Base-by-base conservation (phyloP, 345 rosid species). In the Excoecaria cochinchinensis region DNA sequence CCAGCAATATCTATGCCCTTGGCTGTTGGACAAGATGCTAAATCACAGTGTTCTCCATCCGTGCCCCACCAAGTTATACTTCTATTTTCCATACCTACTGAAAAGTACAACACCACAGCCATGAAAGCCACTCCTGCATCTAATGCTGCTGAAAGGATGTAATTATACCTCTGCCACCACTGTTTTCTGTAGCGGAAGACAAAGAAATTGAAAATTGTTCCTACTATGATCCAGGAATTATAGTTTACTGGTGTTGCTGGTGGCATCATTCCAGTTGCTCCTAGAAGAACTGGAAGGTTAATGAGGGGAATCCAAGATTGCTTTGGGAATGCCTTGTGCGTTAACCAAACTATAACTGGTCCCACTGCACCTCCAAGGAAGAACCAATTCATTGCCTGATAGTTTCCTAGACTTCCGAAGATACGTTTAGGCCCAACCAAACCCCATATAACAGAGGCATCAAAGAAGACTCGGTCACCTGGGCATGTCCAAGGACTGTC, bases 401-500 rank as follows among this genome's bases (percentile, higher is more conserved):
- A 94, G 84, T 89, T 91, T 59, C 98, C 97, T 4, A 83, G 85
- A 15, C 86, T 73, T 25, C 96, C 97, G 36, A 92, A 94, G 60
- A 89, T 94, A 40, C 93, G 77, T 74, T 78, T 94, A 3, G 98
- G 97, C 59, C 94, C 97, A 9, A 87, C 94, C 80, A 92, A 68
- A 72, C 97, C 98, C 97, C 97, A 94, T 71, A 92, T 94, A 63
- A 91, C 95, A 5, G 97, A 89, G 48, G 98, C 97, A 76, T 94
- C 97, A 51, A 92, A 92, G 91, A 94, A 92, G 74, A 94, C 95
- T 55, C 92, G 78, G 67, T 92, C 97, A 40, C 84, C 70, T 0
- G 97, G 98, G 80, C 98, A 92, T 76, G 97, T 92, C 97, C 97
- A 94, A 9, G 95, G 97, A 83, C 97, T 91, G 79, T 87, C 77